A percentile compares a stretch with the other conserved stretches of the same genome.
phyloP scores from a whole-genome alignment of 805 yeast genomes.

The Jamesozyma piceae region DNA sequence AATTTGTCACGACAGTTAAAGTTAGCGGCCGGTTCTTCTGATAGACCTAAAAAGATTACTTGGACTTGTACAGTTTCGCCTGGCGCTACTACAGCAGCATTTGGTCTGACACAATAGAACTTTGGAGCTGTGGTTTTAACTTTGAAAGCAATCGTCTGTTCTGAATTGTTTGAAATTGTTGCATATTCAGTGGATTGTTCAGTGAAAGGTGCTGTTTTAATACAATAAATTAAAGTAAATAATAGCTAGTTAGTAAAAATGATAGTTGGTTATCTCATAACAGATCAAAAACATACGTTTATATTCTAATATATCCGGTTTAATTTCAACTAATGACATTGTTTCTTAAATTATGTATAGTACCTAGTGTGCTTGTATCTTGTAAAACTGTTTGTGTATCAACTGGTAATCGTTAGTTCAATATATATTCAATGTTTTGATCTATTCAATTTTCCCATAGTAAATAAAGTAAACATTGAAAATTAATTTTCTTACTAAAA shows the following conservation, averaged over 20 bases:
- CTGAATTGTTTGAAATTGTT: conserved; percentile 46
- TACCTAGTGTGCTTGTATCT: neutral
- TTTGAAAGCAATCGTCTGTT: conserved; percentile 70
- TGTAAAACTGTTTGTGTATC: too few species aligned
- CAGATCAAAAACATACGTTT: conserved; percentile 48
- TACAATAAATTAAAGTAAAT: neutral
- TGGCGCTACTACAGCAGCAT: conserved; percentile 72
- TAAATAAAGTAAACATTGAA: neutral
- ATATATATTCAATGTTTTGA: neutral
- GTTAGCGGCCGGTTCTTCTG: conserved; percentile 63
- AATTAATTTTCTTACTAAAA: neutral
- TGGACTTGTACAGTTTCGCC: conserved; percentile 66
- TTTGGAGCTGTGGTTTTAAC: conserved; percentile 98
- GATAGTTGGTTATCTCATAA: neutral
- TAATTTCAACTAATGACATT: conserved; percentile 48
- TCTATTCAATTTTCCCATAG: neutral
- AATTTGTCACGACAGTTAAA: conserved; percentile 87
- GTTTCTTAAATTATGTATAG: neutral
- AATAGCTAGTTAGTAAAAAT: neutral
- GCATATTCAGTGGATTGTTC: conserved; percentile 54
- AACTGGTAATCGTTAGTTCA: too few species aligned
- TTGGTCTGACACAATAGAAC: conserved; percentile 91
- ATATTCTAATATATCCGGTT: conserved; percentile 66
- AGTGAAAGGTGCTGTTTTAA: conserved; percentile 57
- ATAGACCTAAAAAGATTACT: conserved; percentile 76